These are phyloP conservation scores for Dendryphion nanum DNA, from an alignment of 2,329 filamentous ascomycete genomes.

Conservation along the genomic window DNA sequence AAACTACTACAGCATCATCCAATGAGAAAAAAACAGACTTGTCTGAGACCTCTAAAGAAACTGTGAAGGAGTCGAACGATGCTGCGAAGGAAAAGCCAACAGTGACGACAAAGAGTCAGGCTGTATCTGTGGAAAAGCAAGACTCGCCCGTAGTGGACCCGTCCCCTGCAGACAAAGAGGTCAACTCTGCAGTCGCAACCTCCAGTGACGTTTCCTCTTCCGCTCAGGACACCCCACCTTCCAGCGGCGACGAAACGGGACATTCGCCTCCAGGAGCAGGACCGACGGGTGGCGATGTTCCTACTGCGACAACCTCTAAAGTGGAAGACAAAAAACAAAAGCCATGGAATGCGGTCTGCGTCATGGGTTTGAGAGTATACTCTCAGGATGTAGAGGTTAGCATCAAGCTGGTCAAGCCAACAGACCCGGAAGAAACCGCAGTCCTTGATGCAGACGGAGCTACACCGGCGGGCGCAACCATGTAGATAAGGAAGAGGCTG, in stretches of 20 bases:
- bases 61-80: background rate
- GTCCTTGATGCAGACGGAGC: constrained; percentile 30
- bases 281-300: background rate
- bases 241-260: background rate
- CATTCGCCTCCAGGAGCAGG: background rate
- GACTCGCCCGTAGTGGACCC: background rate
- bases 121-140: background rate
- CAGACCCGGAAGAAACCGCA: constrained; percentile 26
- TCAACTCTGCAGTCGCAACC: background rate
- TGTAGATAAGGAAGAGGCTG: constrained; percentile 24
- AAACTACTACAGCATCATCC: constrained; percentile 8
- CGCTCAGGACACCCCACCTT: background rate
- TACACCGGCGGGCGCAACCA: constrained; percentile 33
- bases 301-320: background rate
- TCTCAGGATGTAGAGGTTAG: constrained; percentile 28
- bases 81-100: background rate
- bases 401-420: constrained; percentile 32
- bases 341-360: constrained; percentile 61
- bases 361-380: constrained; percentile 57
- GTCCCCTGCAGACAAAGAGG: background rate
- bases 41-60: constrained; percentile 2
- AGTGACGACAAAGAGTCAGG: background rate
- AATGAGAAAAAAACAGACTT: background rate
- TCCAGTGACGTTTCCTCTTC: background rate
- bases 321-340: constrained; percentile 18